Percentiles rank a stretch among this genome's conserved stretches.
Conservation (phyloP, 2,329 filamentous ascomycete genomes). For the Cercospora citrullina region DNA sequence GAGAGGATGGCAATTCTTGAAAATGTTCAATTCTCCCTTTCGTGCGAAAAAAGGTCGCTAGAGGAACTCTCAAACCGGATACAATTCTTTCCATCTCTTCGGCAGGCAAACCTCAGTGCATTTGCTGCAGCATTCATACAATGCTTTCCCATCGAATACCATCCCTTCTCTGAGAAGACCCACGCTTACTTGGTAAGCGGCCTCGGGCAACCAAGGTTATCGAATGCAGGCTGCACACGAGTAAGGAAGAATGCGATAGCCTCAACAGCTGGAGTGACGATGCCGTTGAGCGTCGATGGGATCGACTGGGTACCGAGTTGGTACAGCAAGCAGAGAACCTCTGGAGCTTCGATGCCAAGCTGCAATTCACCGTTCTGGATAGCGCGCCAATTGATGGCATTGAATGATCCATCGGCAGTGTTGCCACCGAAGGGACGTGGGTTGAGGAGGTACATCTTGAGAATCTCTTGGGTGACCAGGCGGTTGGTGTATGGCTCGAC, state of each 20-base stretch:
- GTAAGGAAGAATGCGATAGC: constrained; percentile 37
- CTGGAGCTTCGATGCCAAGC: constrained; percentile 30
- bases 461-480: constrained; percentile 43
- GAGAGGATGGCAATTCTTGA: too few species aligned
- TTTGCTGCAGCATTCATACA: background rate
- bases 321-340: constrained; percentile 47
- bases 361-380: constrained; percentile 45
- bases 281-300: constrained; percentile 42
- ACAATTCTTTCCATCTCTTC: background rate
- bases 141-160: background rate
- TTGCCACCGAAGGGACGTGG: constrained; percentile 39
- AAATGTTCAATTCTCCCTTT: background rate
- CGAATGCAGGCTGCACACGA: constrained; percentile 36
- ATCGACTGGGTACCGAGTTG: constrained; percentile 44
- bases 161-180: too few species aligned
- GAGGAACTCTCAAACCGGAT: background rate
- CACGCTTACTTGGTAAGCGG: constrained; percentile 20
- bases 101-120: background rate
- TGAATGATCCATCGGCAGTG: constrained; percentile 16
- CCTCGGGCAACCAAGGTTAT: constrained; percentile 43
- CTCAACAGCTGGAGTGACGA: constrained; percentile 42
- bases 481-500: constrained; percentile 39
- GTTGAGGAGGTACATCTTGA: constrained; percentile 42
- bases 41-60: background rate
- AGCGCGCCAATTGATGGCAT: constrained; percentile 39